Percentiles rank a stretch among this genome's conserved stretches.
Conservation (phyloP, 345 rosid species). For the Psidium friedrichsthalianum region DNA sequence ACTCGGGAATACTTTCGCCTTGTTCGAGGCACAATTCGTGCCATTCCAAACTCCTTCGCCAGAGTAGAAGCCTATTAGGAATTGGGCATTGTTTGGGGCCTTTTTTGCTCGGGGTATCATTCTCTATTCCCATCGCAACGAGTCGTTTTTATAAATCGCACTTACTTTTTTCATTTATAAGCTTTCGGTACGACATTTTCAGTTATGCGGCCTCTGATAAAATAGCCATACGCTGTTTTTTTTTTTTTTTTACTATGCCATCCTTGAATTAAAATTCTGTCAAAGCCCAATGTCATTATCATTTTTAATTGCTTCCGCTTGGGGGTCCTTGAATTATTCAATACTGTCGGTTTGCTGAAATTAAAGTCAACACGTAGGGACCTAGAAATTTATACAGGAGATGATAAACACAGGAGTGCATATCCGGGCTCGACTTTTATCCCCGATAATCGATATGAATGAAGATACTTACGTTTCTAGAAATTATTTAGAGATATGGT, state of each 20-base stretch:
- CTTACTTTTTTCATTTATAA: neutral
- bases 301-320: neutral
- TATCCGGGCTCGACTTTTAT: neutral
- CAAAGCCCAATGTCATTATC: neutral
- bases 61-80: neutral
- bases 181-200: neutral
- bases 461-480: fast-evolving
- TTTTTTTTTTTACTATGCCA: neutral
- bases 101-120: too few species aligned
- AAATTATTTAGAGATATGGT: fast-evolving
- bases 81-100: neutral
- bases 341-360: neutral
- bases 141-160: neutral
- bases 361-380: neutral
- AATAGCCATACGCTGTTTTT: neutral
- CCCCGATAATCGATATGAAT: neutral
- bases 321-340: neutral
- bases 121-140: neutral
- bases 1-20: neutral
- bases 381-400: neutral
- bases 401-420: neutral
- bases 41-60: neutral
- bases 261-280: neutral
- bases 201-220: neutral
- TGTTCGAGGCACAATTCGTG: neutral